Evolutionary conservation across 345 rosid species (phyloP).

Genomic region (Boechera retrofracta): DNA sequence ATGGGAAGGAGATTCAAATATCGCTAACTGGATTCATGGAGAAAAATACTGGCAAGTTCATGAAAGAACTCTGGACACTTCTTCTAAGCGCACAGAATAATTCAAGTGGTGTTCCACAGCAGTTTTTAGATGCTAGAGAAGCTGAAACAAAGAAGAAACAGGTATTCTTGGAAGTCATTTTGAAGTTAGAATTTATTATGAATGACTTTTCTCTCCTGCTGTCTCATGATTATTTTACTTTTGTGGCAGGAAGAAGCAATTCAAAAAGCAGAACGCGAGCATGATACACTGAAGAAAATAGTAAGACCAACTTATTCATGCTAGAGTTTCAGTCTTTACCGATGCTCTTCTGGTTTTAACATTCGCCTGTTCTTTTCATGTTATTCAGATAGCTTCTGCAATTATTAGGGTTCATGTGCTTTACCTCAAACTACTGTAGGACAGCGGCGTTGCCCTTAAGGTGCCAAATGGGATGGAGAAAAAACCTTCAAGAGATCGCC

Average conservation of each 20-base stretch:
- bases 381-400: conserved; percentile 98
- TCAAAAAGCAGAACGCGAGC: conserved; percentile 52
- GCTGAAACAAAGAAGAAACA: conserved; percentile 79
- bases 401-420: conserved; percentile 99
- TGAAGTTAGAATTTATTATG: background rate
- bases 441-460: conserved; percentile 61
- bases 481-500: conserved; percentile 51
- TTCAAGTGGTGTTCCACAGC: conserved; percentile 91
- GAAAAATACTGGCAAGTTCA: conserved; percentile 91
- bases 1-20: conserved; percentile 92
- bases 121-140: conserved; percentile 81
- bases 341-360: conserved; percentile 68
- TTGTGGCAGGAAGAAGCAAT: conserved; percentile 63
- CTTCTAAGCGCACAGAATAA: conserved; percentile 90
- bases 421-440: conserved; percentile 99
- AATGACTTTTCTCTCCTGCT: background rate
- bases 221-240: conserved; percentile 24
- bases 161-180: conserved; percentile 49
- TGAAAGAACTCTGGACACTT: conserved; percentile 98
- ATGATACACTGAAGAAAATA: conserved; percentile 61
- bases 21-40: conserved; percentile 97
- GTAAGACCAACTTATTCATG: conserved; percentile 81
- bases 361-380: conserved; percentile 72
- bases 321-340: conserved; percentile 56
- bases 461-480: conserved; percentile 52